These are phyloP conservation scores for Lasiodiplodia sp. DNA, from an alignment of 2,329 filamentous ascomycete species.

Conservation along the genomic window DNA sequence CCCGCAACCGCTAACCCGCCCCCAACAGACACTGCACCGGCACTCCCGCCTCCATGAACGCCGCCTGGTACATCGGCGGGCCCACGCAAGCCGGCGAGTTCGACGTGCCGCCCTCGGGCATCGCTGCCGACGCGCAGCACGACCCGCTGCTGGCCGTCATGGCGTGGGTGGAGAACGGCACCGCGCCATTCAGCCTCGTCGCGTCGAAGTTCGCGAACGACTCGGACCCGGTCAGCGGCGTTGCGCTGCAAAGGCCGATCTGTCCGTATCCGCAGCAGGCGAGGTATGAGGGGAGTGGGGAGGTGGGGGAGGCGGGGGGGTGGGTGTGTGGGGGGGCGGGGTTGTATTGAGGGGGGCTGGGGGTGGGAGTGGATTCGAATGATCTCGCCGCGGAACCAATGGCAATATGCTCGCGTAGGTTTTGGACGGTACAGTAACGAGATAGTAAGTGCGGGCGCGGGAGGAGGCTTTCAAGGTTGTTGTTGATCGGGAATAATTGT, in stretches of 20 bases:
- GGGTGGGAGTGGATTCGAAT: too few species aligned
- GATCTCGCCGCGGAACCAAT: too few species aligned
- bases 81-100: slow-evolving; percentile 41
- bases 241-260: slow-evolving; percentile 45
- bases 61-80: slow-evolving; percentile 57
- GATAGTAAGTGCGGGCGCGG: too few species aligned
- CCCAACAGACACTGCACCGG: slow-evolving; percentile 45
- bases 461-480: too few species aligned
- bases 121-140: slow-evolving; percentile 39
- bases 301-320: slow-evolving; percentile 27
- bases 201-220: slow-evolving; percentile 46
- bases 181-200: slow-evolving; percentile 45
- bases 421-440: too few species aligned
- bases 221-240: slow-evolving; percentile 36
- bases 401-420: too few species aligned
- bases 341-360: too few species aligned
- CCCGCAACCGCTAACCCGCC: too few species aligned
- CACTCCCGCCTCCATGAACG: slow-evolving; percentile 44
- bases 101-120: not conserved
- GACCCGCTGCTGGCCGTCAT: slow-evolving; percentile 47
- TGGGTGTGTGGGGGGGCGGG: too few species aligned
- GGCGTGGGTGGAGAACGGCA: slow-evolving; percentile 49
- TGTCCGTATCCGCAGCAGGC: slow-evolving; percentile 44
- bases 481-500: too few species aligned
- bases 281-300: slow-evolving; percentile 38